A percentile compares a stretch with the other conserved stretches of the same genome.
phyloP scores from a whole-genome alignment of 306 rosid species.

The Nissolia schottii region DNA sequence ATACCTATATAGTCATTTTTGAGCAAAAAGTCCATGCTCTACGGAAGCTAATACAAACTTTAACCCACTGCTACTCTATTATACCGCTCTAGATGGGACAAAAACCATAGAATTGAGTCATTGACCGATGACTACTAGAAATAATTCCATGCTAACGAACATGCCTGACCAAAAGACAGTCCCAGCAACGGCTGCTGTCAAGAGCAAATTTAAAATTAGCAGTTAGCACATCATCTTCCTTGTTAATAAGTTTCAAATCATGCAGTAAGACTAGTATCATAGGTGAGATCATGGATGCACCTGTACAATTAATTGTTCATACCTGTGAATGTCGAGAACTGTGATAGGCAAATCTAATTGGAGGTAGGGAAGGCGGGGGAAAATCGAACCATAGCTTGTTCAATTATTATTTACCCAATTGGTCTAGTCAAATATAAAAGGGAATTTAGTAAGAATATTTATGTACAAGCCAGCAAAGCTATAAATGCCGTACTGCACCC shows the following conservation, averaged over 20 bases:
- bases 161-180: neutral
- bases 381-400: slow-evolving; percentile 13
- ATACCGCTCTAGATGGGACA: neutral
- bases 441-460: slow-evolving; percentile 32
- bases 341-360: neutral
- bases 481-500: slow-evolving; percentile 29
- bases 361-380: neutral
- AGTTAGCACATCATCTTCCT: neutral
- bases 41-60: neutral
- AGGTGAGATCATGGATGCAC: slow-evolving; percentile 6
- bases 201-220: neutral
- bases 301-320: neutral
- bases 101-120: neutral
- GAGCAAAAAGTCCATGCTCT: neutral
- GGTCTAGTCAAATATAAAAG: slow-evolving; percentile 27
- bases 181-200: neutral
- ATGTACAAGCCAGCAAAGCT: slow-evolving; percentile 44
- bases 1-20: neutral
- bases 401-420: slow-evolving; percentile 23
- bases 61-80: neutral
- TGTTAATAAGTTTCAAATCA: neutral
- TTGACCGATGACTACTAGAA: neutral
- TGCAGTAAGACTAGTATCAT: neutral
- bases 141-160: neutral
- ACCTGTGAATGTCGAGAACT: neutral